Evolutionary conservation across 495 filamentous ascomycete genomes (phyloP).

Genomic region (Aspergillus saccharolyticus): DNA sequence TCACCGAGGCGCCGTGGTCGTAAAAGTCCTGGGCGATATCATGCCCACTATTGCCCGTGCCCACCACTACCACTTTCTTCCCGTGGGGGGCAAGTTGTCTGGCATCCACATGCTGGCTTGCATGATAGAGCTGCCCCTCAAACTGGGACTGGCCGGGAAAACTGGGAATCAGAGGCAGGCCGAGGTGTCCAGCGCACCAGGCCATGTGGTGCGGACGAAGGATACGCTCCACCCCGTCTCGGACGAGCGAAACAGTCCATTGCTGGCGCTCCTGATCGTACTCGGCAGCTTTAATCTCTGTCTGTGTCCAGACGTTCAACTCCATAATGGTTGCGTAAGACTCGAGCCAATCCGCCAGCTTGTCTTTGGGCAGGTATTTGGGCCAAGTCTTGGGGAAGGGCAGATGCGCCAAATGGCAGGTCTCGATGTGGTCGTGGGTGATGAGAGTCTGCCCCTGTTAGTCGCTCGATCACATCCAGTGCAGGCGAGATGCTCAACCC

Average conservation of each 20-base stretch:
- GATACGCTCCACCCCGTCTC: slow-evolving; percentile 37
- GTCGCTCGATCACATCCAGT: not conserved
- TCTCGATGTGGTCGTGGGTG: slow-evolving; percentile 69
- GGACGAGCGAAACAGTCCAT: slow-evolving; percentile 58
- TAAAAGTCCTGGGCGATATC: slow-evolving; percentile 81
- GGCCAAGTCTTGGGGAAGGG: slow-evolving; percentile 64
- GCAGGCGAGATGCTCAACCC: slow-evolving; percentile 14
- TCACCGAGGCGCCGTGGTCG: slow-evolving; percentile 69
- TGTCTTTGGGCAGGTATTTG: slow-evolving; percentile 72
- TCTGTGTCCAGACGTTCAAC: slow-evolving; percentile 66
- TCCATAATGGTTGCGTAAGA: slow-evolving; percentile 67
- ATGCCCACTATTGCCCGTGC: slow-evolving; percentile 74
- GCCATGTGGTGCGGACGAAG: slow-evolving; percentile 43
- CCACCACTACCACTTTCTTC: slow-evolving; percentile 71
- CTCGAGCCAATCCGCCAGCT: slow-evolving; percentile 73
- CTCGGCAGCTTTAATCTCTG: slow-evolving; percentile 43
- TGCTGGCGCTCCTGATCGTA: slow-evolving; percentile 49
- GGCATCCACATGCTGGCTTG: slow-evolving; percentile 38
- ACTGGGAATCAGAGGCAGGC: slow-evolving; percentile 40
- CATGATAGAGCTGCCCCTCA: slow-evolving; percentile 46
- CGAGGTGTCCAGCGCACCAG: slow-evolving; percentile 48
- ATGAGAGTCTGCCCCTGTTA: slow-evolving; percentile 36
- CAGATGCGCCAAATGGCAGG: slow-evolving; percentile 70
- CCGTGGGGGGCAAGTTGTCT: slow-evolving; percentile 36
- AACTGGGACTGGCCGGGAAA: slow-evolving; percentile 42